Percentiles rank a stretch among this genome's conserved stretches.
Evolutionary conservation across 2,329 filamentous ascomycete genomes (phyloP).

Genomic region (Fusarium albosuccineum): DNA sequence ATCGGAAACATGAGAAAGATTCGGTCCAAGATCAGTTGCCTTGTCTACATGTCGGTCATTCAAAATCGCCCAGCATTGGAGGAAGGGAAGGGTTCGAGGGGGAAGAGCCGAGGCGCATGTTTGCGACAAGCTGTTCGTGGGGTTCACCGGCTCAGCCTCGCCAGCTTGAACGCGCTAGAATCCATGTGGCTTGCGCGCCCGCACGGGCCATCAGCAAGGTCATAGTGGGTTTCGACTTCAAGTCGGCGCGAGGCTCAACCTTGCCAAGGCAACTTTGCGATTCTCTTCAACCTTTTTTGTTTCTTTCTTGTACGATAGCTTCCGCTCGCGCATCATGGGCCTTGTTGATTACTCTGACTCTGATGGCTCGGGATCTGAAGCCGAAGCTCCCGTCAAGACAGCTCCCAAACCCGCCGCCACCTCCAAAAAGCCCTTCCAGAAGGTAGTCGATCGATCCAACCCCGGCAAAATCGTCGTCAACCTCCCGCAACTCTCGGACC

Average conservation of each 20-base stretch:
- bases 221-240: conserved; percentile 29
- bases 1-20: background rate
- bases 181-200: conserved; percentile 35
- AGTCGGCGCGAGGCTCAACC: conserved; percentile 7
- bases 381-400: conserved; percentile 48
- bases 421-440: conserved; percentile 76
- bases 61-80: conserved; percentile 1
- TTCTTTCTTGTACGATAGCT: background rate
- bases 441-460: conserved; percentile 84
- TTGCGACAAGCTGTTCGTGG: conserved; percentile 31
- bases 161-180: conserved; percentile 12
- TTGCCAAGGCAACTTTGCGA: conserved; percentile 20
- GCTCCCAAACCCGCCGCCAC: conserved; percentile 49
- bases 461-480: conserved; percentile 87
- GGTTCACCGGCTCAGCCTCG: conserved; percentile 40
- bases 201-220: conserved; percentile 33
- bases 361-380: conserved; percentile 79
- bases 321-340: conserved; percentile 67
- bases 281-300: conserved; percentile 1
- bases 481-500: conserved; percentile 69
- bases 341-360: conserved; percentile 89
- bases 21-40: background rate
- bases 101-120: conserved; percentile 19
- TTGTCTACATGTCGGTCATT: conserved; percentile 37
- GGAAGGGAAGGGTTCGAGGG: background rate